Base-by-base conservation (phyloP, 2,329 filamentous ascomycete genomes). In the Trichoderma atroviride region DNA sequence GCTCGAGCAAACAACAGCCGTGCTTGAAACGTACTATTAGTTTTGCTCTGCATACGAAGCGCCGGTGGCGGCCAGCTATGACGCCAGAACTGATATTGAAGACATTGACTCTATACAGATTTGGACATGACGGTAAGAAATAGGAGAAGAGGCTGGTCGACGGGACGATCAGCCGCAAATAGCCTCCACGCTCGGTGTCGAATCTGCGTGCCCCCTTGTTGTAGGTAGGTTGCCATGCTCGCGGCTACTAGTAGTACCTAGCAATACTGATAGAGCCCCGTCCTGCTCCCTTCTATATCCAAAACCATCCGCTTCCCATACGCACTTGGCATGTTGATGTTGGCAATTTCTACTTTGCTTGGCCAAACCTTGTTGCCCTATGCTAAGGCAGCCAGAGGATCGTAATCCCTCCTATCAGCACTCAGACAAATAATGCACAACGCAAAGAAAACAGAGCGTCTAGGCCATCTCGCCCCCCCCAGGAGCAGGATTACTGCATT, bases 1-100 rank as follows among this genome's bases (percentile, higher is more conserved):
- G 56, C 56, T 53, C 22, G 19, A 61, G 57, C 65, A 68, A 68
- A 68, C 65, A 61, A 61, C 10, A n/a, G 57, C n/a, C 24, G 9
- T 58, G 57, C 47, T 31, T 52, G 43, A 60, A 43, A 33, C 35
- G n/a, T 7, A 29, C 57, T 35, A 61, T 35, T 9, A 24, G 5
- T 24, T 35, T 61, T 55, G 35, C 24, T 60, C 37, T 55, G 31
- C 31, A 22, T 35, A 19, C 31, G 65, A 61, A 53, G 57, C 65
- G 57, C 56, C 35, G 47, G 57, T 55, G 43, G 47, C 65, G 56
- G 40, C 24, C 24, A 43, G 14, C 27, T 43, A 59, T 59, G 63
- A 29, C 14, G 29, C 62, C n/a, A n/a, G 43, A 29, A 24, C 13
- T 13, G 24, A 31, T 65, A 35, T 35, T 16, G 19, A 65, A 33